These are phyloP conservation scores for Xerocomellus intermedius DNA, from an alignment of 768 basidiomycete species.

Conservation along the genomic window DNA sequence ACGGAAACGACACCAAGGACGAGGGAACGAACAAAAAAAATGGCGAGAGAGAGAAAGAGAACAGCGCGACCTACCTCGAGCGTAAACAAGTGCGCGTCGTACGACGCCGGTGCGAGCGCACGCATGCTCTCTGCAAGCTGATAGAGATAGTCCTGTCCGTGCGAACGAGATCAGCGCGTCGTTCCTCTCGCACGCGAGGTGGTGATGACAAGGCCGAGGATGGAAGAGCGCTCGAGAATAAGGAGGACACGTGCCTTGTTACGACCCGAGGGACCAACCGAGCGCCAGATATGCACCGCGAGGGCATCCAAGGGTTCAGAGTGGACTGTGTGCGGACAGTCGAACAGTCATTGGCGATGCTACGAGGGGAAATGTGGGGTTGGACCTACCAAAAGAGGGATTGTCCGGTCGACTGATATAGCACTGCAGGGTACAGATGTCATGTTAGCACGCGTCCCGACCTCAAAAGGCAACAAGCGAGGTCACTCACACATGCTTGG, in stretches of 20 bases:
- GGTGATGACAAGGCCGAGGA: background rate
- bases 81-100: constrained; percentile 72
- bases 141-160: constrained; percentile 78
- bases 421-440: constrained; percentile 44
- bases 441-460: background rate
- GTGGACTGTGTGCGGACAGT: constrained; percentile 53
- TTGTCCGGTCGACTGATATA: constrained; percentile 89
- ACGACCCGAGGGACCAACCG: constrained; percentile 79
- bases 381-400: constrained; percentile 73
- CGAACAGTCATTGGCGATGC: background rate
- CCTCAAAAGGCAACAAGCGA: background rate
- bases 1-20: too few relatives aligned
- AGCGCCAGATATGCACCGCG: constrained; percentile 65
- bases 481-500: constrained; percentile 12
- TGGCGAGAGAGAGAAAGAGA: background rate
- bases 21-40: too few relatives aligned
- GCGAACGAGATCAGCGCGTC: background rate
- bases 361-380: background rate
- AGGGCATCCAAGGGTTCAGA: constrained; percentile 71
- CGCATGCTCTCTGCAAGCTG: constrained; percentile 69
- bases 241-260: constrained; percentile 63
- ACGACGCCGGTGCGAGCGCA: constrained; percentile 65
- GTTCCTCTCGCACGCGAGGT: too few relatives aligned
- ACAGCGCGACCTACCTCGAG: constrained; percentile 55
- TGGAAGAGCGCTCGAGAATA: background rate